Conservation (phyloP, 2,329 filamentous ascomycete species). For the Cadophora malorum region DNA sequence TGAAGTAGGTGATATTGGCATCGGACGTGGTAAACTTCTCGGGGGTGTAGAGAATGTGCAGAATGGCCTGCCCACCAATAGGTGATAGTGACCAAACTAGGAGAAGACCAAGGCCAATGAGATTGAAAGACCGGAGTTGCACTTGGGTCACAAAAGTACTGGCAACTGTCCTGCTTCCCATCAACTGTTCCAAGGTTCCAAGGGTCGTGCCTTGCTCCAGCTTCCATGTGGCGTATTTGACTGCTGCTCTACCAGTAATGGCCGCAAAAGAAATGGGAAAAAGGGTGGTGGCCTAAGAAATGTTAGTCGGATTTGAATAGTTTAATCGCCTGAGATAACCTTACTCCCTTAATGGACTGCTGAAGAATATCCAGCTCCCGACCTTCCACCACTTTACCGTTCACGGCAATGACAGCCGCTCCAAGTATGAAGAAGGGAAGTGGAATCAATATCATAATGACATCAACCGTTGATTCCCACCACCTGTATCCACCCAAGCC, state of each 20-base stretch:
- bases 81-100: constrained; percentile 45
- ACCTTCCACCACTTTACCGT: constrained; percentile 29
- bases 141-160: constrained; percentile 41
- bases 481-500: constrained; percentile 26
- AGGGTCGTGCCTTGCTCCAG: constrained; percentile 43
- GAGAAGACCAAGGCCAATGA: constrained; percentile 39
- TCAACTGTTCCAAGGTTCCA: constrained; percentile 42
- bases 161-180: constrained; percentile 45
- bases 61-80: constrained; percentile 43
- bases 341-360: constrained; percentile 35
- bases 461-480: constrained; percentile 33
- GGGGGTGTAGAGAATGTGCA: constrained; percentile 37
- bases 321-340: neutral
- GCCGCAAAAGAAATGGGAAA: constrained; percentile 45
- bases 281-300: constrained; percentile 36
- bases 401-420: constrained; percentile 30
- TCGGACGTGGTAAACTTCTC: constrained; percentile 26
- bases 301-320: neutral
- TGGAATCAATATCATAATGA: constrained; percentile 33
- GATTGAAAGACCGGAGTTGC: constrained; percentile 40
- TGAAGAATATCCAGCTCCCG: constrained; percentile 29
- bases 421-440: constrained; percentile 36
- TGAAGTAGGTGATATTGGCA: constrained; percentile 34
- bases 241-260: constrained; percentile 40
- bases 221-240: constrained; percentile 40